Percentiles rank a stretch among this genome's conserved stretches.
Conservation (phyloP, 2,329 filamentous ascomycete genomes). For the Sporothrix curviconia region DNA sequence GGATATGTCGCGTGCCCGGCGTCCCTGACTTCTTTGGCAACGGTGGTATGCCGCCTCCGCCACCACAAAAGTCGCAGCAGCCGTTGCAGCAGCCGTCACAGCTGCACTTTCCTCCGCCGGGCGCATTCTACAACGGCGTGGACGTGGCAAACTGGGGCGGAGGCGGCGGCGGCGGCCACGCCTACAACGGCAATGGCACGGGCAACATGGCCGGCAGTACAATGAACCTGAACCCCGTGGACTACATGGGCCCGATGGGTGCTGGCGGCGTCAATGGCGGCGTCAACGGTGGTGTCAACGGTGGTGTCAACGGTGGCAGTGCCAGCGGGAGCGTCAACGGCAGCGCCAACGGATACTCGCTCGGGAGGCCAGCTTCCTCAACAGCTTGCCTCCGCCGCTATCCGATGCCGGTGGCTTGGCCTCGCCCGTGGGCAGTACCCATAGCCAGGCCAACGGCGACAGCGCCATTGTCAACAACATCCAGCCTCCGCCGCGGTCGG, state of each 20-base stretch:
- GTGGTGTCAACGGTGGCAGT: neutral
- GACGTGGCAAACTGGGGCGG: neutral
- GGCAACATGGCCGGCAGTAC: neutral
- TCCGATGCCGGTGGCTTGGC: neutral
- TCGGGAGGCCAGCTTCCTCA: neutral
- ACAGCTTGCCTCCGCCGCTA: neutral
- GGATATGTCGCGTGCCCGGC: slow-evolving; percentile 2
- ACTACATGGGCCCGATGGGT: no score
- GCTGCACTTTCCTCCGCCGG: neutral
- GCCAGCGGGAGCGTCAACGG: neutral
- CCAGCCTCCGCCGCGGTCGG: slow-evolving; percentile 1
- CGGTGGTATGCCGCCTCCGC: neutral
- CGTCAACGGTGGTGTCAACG: neutral
- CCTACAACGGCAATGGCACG: neutral
- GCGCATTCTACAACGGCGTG: slow-evolving; percentile 4
- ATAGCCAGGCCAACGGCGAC: neutral
- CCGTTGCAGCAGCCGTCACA: neutral
- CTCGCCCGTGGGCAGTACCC: neutral
- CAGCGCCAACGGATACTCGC: neutral
- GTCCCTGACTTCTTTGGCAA: neutral
- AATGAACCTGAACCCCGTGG: neutral
- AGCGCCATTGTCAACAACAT: neutral
- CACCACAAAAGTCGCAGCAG: neutral
- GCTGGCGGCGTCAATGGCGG: neutral
- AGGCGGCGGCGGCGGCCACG: neutral